Evolutionary conservation across 129 eudicot genomes (phyloP).

Genomic region (Oenanthe sinensis): DNA sequence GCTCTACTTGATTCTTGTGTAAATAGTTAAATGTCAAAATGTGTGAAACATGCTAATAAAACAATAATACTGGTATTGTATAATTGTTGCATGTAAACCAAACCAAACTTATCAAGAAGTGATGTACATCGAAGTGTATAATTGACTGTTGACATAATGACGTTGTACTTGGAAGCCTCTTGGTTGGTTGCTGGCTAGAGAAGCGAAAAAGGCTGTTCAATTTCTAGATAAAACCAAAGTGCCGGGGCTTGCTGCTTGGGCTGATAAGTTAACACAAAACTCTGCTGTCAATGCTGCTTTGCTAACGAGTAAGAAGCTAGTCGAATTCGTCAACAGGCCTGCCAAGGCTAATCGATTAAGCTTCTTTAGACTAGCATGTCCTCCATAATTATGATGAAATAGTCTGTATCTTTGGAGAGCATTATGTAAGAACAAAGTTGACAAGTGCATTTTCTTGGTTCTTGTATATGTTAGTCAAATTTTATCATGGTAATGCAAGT

Average conservation of each 20-base stretch:
- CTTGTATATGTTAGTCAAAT: too few relatives aligned
- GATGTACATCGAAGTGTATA: too few relatives aligned
- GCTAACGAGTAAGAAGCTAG: conserved; percentile 8
- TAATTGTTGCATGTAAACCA: too few relatives aligned
- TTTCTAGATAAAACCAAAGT: conserved; percentile 21
- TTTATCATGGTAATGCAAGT: not conserved
- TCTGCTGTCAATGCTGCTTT: conserved; percentile 20
- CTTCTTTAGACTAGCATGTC: not conserved
- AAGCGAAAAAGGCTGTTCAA: conserved; percentile 5
- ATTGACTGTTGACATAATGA: conserved; percentile 6
- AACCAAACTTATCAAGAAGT: too few relatives aligned
- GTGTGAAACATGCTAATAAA: too few relatives aligned
- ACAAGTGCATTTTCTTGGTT: too few relatives aligned
- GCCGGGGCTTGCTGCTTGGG: conserved; percentile 25
- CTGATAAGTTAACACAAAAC: conserved; percentile 14
- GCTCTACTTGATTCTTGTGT: not conserved
- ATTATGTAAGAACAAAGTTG: too few relatives aligned
- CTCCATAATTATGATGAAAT: too few relatives aligned
- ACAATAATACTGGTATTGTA: too few relatives aligned
- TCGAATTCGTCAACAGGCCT: not conserved
- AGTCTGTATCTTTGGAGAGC: not conserved
- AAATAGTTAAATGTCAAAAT: too few relatives aligned
- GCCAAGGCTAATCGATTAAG: not conserved
- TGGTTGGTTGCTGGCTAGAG: conserved; percentile 23
- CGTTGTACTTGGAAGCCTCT: conserved; percentile 22